Evolutionary conservation across 805 yeast genomes (phyloP), one percentile per base, ranked within the genome.

Genomic region (Zygoascus flipseniorum): DNA sequence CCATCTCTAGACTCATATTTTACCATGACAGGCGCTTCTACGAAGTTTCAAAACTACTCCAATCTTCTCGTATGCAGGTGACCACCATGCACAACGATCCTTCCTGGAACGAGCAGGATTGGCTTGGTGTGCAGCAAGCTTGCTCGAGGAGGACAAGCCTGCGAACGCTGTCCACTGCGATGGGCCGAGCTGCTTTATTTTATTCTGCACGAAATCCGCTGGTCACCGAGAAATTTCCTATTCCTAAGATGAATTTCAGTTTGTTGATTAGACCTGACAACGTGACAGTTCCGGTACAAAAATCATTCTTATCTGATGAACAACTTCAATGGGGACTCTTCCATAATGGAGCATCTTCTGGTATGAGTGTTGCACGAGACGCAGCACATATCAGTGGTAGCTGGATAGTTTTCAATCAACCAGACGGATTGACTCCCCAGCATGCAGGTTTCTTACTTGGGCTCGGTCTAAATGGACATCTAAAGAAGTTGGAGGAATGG

Each of bases 361-460:
- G 97, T 0, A 69, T 93, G 49, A 82, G 84, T 52, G 81, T 92
- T 8, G 80, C 92, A 4, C 76, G 74, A 52, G 80, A 78, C 47
- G 80, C 89, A 0, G 76, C 77, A 43, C 89, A 87, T 8, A 81
- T 88, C 8, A 77, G 81, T 8, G 96, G 97, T 0, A 82, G 95
- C 60, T 92, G 98, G 98, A 86, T 92, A 39, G 85, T 85, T 0
- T 89, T 86, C 65, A 88, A 88, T 60, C 85, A 83, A 59, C 96
- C 96, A 0, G 76, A 77, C 0, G 76, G 71, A n/a, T 66, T 86
- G 32, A 82, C 80, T 59, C 78, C 96, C 0, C 90, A 87, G 56
- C 97, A 90, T 72, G 97, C 97, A 20, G 99, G 99, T 0, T 89
- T 93, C 60, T 69, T 93, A n/a, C 69, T 89, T 18, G 99, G 97